These are phyloP conservation scores for Phaeotremella fagi DNA, from an alignment of 768 basidiomycete species.

Conservation along the genomic window DNA sequence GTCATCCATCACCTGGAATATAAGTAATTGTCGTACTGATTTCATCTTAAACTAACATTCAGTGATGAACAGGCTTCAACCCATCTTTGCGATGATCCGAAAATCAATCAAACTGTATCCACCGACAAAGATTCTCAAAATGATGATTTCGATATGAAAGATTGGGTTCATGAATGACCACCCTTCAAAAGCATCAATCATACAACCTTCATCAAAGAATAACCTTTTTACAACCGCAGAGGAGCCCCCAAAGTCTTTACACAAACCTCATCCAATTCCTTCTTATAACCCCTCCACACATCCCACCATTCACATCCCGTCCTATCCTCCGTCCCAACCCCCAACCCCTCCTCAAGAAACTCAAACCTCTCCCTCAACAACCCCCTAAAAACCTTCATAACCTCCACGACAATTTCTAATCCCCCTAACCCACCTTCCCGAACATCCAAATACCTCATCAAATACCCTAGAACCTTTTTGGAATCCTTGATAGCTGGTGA, in stretches of 20 bases:
- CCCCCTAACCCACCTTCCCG: constrained; percentile 59
- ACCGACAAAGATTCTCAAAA: too few relatives aligned
- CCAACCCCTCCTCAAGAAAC: constrained; percentile 52
- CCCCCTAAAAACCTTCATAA: constrained; percentile 78
- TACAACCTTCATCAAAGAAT: too few relatives aligned
- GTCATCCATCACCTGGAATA: too few relatives aligned
- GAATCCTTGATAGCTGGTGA: constrained; percentile 72
- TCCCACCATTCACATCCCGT: constrained; percentile 90
- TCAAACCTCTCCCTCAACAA: constrained; percentile 59
- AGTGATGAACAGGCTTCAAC: too few relatives aligned
- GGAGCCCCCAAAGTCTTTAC: constrained; percentile 67
- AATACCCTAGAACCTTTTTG: constrained; percentile 66
- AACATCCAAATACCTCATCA: constrained; percentile 65
- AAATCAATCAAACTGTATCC: too few relatives aligned
- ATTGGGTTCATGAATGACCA: too few relatives aligned
- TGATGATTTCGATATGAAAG: too few relatives aligned
- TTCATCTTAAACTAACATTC: too few relatives aligned
- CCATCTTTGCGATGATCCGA: too few relatives aligned
- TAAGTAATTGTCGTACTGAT: too few relatives aligned
- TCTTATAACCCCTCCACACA: constrained; percentile 66
- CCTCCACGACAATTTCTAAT: constrained; percentile 63
- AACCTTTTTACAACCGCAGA: neutral
- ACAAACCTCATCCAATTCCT: constrained; percentile 61
- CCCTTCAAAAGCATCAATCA: too few relatives aligned
- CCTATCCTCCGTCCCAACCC: constrained; percentile 50